Percentiles rank a stretch among this genome's conserved stretches.
Conservation (phyloP, 306 rosid species). For the Casuarina cunninghamiana region DNA sequence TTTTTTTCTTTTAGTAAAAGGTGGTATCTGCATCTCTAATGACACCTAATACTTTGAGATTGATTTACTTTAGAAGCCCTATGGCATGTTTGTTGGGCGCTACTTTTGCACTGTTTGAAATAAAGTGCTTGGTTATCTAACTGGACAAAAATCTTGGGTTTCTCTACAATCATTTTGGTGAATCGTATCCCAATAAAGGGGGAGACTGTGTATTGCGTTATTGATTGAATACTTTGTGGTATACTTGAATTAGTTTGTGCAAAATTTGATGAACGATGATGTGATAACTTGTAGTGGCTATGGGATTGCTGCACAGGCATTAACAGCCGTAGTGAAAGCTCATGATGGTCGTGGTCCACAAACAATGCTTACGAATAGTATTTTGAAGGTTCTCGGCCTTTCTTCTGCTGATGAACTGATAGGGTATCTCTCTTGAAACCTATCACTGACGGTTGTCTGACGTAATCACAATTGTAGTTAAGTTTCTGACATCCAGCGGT, state of each 20-base stretch:
- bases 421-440: constrained; percentile 56
- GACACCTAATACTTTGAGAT: not conserved
- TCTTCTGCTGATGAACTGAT: constrained; percentile 86
- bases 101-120: not conserved
- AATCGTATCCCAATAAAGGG: not conserved
- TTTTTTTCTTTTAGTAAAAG: not conserved
- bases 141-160: not conserved
- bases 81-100: not conserved
- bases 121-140: not conserved
- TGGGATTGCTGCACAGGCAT: constrained; percentile 91
- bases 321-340: constrained; percentile 77
- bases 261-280: constrained; percentile 27
- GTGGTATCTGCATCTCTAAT: not conserved
- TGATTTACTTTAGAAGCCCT: not conserved
- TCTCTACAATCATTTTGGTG: not conserved
- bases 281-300: constrained; percentile 73
- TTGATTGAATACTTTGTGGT: not conserved
- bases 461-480: constrained; percentile 23
- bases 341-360: constrained; percentile 86
- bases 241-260: not conserved
- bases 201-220: not conserved
- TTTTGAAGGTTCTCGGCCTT: constrained; percentile 59
- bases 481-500: constrained; percentile 20
- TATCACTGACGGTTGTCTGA: constrained; percentile 6
- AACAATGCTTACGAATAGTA: constrained; percentile 61